A percentile compares a stretch with the other conserved stretches of the same genome.
Conservation (phyloP, 768 basidiomycete genomes). For the Cubamyces lactineus region DNA sequence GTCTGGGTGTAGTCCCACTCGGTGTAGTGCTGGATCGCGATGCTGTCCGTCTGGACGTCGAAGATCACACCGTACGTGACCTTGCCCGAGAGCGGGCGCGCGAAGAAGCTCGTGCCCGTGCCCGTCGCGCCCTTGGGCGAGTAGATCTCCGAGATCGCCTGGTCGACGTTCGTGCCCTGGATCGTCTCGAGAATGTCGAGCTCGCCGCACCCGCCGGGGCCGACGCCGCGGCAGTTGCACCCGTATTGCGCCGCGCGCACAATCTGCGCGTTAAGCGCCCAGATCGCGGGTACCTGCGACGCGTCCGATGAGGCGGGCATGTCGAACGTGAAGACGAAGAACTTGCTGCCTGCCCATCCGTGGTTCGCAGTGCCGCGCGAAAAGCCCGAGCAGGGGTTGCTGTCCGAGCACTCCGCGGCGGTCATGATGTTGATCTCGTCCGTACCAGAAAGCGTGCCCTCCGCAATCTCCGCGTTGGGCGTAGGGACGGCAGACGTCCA, state of each 20-base stretch:
- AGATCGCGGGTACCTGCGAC: slow-evolving; percentile 32
- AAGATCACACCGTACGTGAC: slow-evolving; percentile 30
- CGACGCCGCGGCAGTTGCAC: slow-evolving; percentile 38
- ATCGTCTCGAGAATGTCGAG: slow-evolving; percentile 36
- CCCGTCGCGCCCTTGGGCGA: slow-evolving; percentile 37
- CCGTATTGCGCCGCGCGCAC: slow-evolving; percentile 37
- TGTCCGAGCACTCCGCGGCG: slow-evolving; percentile 23
- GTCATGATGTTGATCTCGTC: slow-evolving; percentile 35
- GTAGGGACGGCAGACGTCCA: slow-evolving; percentile 29
- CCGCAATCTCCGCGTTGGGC: slow-evolving; percentile 28
- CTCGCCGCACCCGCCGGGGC: slow-evolving; percentile 33
- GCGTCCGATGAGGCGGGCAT: slow-evolving; percentile 32
- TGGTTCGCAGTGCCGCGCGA: slow-evolving; percentile 35
- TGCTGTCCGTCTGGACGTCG: slow-evolving; percentile 34
- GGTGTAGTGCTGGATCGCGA: slow-evolving; percentile 30
- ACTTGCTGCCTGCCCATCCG: slow-evolving; percentile 34
- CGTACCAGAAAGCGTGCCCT: slow-evolving; percentile 18
- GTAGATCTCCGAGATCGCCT: slow-evolving; percentile 38
- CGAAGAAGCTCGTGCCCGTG: slow-evolving; percentile 29
- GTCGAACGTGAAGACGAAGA: slow-evolving; percentile 33
- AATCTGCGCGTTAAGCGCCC: slow-evolving; percentile 35
- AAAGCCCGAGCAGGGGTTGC: slow-evolving; percentile 32
- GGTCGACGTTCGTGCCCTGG: slow-evolving; percentile 22
- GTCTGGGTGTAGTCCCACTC: slow-evolving; percentile 33
- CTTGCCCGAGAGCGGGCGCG: slow-evolving; percentile 26